These are phyloP conservation scores for Coniochaeta pulveracea DNA, from an alignment of 2,329 filamentous ascomycete genomes.

Conservation along the genomic window DNA sequence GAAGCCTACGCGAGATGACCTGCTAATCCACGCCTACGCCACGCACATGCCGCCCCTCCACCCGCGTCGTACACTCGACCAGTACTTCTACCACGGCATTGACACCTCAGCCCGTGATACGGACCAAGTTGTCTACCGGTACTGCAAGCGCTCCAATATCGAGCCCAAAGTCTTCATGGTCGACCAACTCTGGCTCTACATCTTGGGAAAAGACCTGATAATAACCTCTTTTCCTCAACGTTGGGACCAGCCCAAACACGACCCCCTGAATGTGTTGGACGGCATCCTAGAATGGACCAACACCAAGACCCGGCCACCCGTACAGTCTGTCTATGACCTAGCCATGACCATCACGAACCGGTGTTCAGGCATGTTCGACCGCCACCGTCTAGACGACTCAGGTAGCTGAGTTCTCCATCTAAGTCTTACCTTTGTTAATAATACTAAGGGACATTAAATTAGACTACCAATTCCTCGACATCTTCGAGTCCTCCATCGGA, in stretches of 20 bases:
- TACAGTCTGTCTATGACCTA: conserved; percentile 50
- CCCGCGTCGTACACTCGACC: conserved; percentile 50
- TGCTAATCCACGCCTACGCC: conserved; percentile 36
- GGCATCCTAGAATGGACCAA: conserved; percentile 55
- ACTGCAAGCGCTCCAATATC: conserved; percentile 24
- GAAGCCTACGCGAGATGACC: conserved; percentile 24
- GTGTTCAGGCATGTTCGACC: conserved; percentile 49
- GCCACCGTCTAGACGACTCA: conserved; percentile 45
- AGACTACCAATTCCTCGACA: conserved; percentile 53
- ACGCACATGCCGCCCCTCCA: conserved; percentile 36
- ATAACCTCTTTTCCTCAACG: conserved; percentile 47
- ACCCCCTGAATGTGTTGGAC: conserved; percentile 52
- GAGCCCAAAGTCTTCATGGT: conserved; percentile 57
- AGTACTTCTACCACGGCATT: conserved; percentile 55
- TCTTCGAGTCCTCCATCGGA: conserved; percentile 56
- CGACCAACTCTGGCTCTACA: conserved; percentile 58
- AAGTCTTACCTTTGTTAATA: too few species aligned
- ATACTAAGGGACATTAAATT: too few species aligned
- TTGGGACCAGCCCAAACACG: conserved; percentile 49
- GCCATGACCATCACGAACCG: conserved; percentile 49
- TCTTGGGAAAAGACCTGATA: conserved; percentile 44
- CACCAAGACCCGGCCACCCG: conserved; percentile 47
- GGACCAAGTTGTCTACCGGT: conserved; percentile 55
- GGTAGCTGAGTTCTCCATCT: too few species aligned
- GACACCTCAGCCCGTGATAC: conserved; percentile 47